Conservation (phyloP, 257 asterid genomes). For the Jaltomata sinuosa region DNA sequence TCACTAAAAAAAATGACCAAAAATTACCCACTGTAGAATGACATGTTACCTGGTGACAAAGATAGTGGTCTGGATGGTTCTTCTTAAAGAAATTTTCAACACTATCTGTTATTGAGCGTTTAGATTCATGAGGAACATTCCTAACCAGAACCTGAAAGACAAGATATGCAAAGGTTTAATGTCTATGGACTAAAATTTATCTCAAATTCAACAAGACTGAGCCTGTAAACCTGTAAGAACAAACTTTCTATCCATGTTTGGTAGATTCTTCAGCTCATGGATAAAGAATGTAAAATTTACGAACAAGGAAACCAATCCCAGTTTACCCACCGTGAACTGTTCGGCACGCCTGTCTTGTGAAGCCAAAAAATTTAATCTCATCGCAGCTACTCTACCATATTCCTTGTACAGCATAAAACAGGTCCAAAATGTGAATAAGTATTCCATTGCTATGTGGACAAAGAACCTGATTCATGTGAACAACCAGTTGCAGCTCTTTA, state of each 20-base stretch:
- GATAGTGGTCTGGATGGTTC: conserved; percentile 85
- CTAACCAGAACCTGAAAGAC: conserved; percentile 78
- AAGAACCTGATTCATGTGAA: conserved; percentile 62
- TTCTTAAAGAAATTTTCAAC: conserved; percentile 63
- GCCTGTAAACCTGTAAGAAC: neutral
- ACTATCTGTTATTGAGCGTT: conserved; percentile 60
- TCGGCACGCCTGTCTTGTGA: conserved; percentile 82
- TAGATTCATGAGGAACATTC: conserved; percentile 71
- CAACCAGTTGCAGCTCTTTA: conserved; percentile 9
- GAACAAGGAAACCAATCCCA: neutral
- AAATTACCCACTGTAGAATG: neutral
- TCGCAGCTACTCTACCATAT: conserved; percentile 69
- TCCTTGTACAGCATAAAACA: conserved; percentile 91
- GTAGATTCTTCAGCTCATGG: neutral
- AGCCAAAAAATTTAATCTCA: conserved; percentile 80
- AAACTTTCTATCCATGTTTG: neutral
- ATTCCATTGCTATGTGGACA: conserved; percentile 82
- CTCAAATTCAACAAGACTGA: neutral
- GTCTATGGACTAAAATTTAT: neutral
- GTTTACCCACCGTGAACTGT: conserved; percentile 77
- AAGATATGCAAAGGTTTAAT: neutral
- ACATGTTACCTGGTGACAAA: conserved; percentile 83
- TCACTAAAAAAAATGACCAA: neutral
- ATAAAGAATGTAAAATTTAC: neutral
- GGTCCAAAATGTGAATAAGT: conserved; percentile 80